These are phyloP conservation scores for Fusarium nurragi DNA, from an alignment of 2,329 filamentous ascomycete species.

Conservation along the genomic window DNA sequence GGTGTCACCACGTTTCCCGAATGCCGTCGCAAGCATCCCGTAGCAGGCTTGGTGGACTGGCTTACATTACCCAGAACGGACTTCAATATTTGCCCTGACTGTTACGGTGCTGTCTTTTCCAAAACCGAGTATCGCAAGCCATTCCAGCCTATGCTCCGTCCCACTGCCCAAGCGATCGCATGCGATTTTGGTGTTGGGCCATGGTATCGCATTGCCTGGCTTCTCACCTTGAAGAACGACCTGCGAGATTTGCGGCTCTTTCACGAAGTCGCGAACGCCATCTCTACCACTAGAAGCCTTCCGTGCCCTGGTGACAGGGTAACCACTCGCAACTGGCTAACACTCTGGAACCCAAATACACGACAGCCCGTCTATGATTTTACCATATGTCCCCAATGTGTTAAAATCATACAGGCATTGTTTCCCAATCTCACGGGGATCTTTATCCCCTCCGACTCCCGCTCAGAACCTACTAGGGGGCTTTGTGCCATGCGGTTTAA, in stretches of 20 bases:
- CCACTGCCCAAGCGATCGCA: constrained; percentile 65
- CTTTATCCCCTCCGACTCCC: constrained; percentile 65
- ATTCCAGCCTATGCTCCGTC: constrained; percentile 68
- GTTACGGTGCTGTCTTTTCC: constrained; percentile 75
- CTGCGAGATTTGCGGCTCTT: constrained; percentile 74
- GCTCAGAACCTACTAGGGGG: constrained; percentile 58
- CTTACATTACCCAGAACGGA: constrained; percentile 76
- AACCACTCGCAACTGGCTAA: constrained; percentile 75
- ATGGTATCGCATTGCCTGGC: constrained; percentile 87
- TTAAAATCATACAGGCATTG: constrained; percentile 74
- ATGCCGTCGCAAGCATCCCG: constrained; percentile 73
- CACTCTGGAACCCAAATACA: constrained; percentile 74
- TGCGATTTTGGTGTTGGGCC: constrained; percentile 82
- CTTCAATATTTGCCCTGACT: constrained; percentile 85
- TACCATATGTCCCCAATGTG: constrained; percentile 78
- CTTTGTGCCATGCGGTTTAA: constrained; percentile 75
- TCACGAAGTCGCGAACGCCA: constrained; percentile 71
- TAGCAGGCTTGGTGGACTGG: constrained; percentile 78
- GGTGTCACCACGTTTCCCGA: constrained; percentile 64
- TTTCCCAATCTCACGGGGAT: constrained; percentile 76
- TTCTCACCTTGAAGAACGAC: constrained; percentile 77
- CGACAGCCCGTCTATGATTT: constrained; percentile 74
- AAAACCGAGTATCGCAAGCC: constrained; percentile 72
- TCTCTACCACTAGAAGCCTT: constrained; percentile 57
- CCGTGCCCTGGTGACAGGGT: constrained; percentile 67